Percentiles rank a stretch among this genome's conserved stretches.
phyloP scores from a whole-genome alignment of 2,329 filamentous ascomycete genomes.

The Hypomyces perniciosus region DNA sequence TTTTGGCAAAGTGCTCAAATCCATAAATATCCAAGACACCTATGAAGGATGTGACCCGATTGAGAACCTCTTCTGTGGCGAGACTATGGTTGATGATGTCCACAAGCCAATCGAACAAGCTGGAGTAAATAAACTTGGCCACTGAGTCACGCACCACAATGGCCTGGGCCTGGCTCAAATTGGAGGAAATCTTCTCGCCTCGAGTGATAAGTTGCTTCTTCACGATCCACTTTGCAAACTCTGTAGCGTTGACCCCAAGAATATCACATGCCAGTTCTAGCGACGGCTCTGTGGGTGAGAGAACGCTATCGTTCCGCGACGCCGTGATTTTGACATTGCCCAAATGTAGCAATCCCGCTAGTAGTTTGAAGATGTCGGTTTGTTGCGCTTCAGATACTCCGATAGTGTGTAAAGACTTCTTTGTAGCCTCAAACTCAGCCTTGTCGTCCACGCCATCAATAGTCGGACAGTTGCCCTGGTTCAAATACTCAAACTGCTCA shows the following conservation, averaged over 20 bases:
- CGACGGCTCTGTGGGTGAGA: conserved; percentile 74
- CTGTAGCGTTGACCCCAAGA: conserved; percentile 76
- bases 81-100: conserved; percentile 90
- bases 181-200: conserved; percentile 96
- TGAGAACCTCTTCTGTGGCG: conserved; percentile 80
- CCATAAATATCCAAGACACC: conserved; percentile 99
- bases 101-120: conserved; percentile 98
- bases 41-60: conserved; percentile 82
- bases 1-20: conserved; percentile 98
- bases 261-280: conserved; percentile 76
- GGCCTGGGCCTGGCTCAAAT: conserved; percentile 88
- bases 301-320: conserved; percentile 78
- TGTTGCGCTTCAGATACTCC: conserved; percentile 73
- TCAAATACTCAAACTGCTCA: conserved; percentile 92
- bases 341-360: conserved; percentile 86
- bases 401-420: conserved; percentile 79
- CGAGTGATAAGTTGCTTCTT: conserved; percentile 97
- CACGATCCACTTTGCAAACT: conserved; percentile 96
- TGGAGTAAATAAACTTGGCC: conserved; percentile 97
- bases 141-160: conserved; percentile 94
- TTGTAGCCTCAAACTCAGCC: conserved; percentile 85
- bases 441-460: conserved; percentile 96
- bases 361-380: conserved; percentile 77
- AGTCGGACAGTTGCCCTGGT: conserved; percentile 83
- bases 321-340: conserved; percentile 96